phyloP scores from a whole-genome alignment of 768 basidiomycete species.

The Amanita jacksonii region DNA sequence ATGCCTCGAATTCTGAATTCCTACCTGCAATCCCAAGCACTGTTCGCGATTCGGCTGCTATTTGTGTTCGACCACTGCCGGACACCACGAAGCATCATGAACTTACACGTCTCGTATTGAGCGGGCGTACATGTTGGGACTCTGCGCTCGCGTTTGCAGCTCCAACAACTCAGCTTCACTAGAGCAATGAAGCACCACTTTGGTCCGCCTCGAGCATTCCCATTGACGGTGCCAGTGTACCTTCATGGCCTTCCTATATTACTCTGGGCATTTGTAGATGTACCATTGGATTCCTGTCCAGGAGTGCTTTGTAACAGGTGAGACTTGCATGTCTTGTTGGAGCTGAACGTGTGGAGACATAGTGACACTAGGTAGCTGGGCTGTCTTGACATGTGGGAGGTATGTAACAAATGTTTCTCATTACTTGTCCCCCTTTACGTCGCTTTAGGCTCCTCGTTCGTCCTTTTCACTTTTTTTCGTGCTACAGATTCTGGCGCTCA shows the following conservation, averaged over 20 bases:
- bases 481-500: too few species aligned
- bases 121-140: slow-evolving; percentile 62
- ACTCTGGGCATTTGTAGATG: neutral
- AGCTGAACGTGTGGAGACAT: too few species aligned
- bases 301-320: slow-evolving; percentile 74
- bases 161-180: slow-evolving; percentile 70
- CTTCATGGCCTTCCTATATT: slow-evolving; percentile 1
- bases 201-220: slow-evolving; percentile 87
- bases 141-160: slow-evolving; percentile 65
- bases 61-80: slow-evolving; percentile 70
- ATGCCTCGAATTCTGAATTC: slow-evolving; percentile 13
- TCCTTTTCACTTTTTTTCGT: too few species aligned
- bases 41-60: slow-evolving; percentile 73
- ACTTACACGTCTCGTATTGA: slow-evolving; percentile 72
- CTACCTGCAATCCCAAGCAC: slow-evolving; percentile 74
- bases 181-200: slow-evolving; percentile 67
- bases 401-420: too few species aligned
- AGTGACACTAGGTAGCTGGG: too few species aligned
- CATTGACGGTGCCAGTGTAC: slow-evolving; percentile 65
- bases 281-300: slow-evolving; percentile 59
- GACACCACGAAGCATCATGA: too few species aligned
- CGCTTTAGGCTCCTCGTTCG: too few species aligned
- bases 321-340: slow-evolving; percentile 74
- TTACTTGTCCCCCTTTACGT: too few species aligned
- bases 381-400: too few species aligned